Evolutionary conservation across 805 yeast species (phyloP).

Genomic region (Lachancea lanzarotensis): DNA sequence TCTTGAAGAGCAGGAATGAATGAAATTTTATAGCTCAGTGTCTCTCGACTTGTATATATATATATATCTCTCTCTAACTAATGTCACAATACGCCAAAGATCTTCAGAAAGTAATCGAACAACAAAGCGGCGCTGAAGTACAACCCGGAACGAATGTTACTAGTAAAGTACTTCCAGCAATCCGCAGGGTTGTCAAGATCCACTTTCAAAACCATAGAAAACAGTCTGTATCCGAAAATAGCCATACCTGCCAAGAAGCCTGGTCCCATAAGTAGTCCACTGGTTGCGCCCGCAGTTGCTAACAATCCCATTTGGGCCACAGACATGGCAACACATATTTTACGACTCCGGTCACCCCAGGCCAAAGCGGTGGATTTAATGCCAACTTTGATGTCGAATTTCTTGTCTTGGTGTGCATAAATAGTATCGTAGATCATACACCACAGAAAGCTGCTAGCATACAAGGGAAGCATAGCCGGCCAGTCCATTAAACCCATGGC

Average conservation of each 20-base stretch:
- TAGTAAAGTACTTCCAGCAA: conserved; percentile 77
- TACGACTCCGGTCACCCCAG: conserved; percentile 80
- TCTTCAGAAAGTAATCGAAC: conserved; percentile 52
- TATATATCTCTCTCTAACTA: conserved; percentile 2
- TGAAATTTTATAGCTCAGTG: too few species aligned
- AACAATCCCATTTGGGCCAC: conserved; percentile 60
- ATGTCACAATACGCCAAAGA: conserved; percentile 24
- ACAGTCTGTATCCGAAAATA: conserved; percentile 62
- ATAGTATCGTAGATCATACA: conserved; percentile 93
- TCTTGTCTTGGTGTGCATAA: conserved; percentile 96
- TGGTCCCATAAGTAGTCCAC: conserved; percentile 69
- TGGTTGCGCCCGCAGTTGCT: conserved; percentile 61
- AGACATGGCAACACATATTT: conserved; percentile 57
- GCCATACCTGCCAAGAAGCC: conserved; percentile 66
- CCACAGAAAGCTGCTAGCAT: conserved; percentile 77
- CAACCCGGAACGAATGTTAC: conserved; percentile 73
- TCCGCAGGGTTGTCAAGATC: conserved; percentile 70
- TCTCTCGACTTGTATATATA: neutral
- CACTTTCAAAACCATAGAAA: conserved; percentile 62
- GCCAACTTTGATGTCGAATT: conserved; percentile 82
- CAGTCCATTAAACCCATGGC: conserved; percentile 85
- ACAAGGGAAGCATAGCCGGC: conserved; percentile 72
- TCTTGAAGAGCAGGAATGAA: conserved; percentile 4
- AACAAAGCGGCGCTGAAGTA: conserved; percentile 60
- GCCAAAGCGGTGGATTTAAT: conserved; percentile 92